Percentiles rank a stretch among this genome's conserved stretches.
These are phyloP conservation scores for Clarireedia paspali DNA, from an alignment of 2,329 filamentous ascomycete species.

Conservation along the genomic window DNA sequence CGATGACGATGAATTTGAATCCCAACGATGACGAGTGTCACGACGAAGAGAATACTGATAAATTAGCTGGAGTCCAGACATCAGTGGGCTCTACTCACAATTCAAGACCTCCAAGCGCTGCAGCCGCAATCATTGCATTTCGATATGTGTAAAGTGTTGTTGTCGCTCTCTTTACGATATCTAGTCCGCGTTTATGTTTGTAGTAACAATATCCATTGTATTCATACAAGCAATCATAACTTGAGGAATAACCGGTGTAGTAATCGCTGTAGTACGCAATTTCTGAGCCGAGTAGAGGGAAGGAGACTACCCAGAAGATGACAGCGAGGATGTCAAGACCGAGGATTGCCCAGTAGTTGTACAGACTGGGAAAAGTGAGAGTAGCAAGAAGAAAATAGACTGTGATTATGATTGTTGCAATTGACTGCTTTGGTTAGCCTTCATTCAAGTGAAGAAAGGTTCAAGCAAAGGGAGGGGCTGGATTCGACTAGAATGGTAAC, in stretches of 20 bases:
- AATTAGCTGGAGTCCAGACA: background rate
- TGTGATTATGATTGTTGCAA: background rate
- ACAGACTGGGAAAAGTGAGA: background rate
- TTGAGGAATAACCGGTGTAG: background rate
- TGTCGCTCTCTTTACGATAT: background rate
- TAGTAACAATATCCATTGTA: conserved; percentile 1
- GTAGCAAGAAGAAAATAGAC: conserved; percentile 1
- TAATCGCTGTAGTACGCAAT: background rate
- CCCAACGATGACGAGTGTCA: background rate
- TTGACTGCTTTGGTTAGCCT: background rate
- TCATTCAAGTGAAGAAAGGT: too few species aligned
- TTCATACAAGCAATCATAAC: background rate
- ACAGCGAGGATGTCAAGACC: background rate
- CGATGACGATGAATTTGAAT: conserved; percentile 1
- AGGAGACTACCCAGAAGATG: background rate
- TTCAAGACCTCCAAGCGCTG: background rate
- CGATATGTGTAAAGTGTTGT: conserved; percentile 1
- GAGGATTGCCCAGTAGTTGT: conserved; percentile 7
- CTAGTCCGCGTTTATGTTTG: background rate
- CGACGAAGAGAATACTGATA: background rate
- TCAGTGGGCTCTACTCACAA: background rate
- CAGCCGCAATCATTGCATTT: background rate
- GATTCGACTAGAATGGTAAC: background rate
- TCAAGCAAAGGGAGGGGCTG: too few species aligned
- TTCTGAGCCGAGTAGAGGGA: background rate